Conservation (phyloP, 169 alveolate genomes). For the Eimeria acervulina region DNA sequence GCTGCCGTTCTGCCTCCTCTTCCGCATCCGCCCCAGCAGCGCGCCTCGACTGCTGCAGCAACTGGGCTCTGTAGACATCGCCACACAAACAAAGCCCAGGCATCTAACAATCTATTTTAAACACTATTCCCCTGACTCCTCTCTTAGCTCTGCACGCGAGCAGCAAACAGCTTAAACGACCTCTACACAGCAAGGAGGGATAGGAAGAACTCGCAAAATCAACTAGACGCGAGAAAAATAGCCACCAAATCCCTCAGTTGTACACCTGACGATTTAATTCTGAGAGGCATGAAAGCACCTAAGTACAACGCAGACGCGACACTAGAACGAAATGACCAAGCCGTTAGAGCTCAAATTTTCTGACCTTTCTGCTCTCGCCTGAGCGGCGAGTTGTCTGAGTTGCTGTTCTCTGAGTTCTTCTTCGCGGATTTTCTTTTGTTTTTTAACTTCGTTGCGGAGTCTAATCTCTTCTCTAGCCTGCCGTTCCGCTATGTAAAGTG, state of each 20-base stretch:
- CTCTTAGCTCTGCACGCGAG: background rate
- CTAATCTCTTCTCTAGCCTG: slow-evolving; percentile 98
- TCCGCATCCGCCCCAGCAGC: slow-evolving; percentile 79
- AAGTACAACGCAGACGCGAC: background rate
- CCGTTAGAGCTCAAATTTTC: background rate
- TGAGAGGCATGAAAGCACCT: background rate
- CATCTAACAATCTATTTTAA: too few relatives aligned
- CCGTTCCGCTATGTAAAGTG: slow-evolving; percentile 97
- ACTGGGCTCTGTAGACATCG: slow-evolving; percentile 75
- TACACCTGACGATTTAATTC: background rate
- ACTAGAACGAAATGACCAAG: background rate
- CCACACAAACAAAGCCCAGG: background rate
- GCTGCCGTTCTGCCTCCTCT: slow-evolving; percentile 84
- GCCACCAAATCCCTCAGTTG: background rate
- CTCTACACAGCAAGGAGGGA: background rate
- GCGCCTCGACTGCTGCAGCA: slow-evolving; percentile 80
- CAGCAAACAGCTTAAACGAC: background rate
- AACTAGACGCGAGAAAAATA: background rate
- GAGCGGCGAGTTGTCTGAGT: slow-evolving; percentile 94
- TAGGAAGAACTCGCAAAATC: background rate
- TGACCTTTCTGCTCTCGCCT: slow-evolving; percentile 90
- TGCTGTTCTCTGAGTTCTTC: slow-evolving; percentile 96
- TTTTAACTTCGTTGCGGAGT: slow-evolving; percentile 95
- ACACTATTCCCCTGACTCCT: background rate
- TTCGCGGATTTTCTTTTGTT: slow-evolving; percentile 88